Evolutionary conservation across 202 grass and related monocot genomes (phyloP), one percentile per base, ranked within the genome.

Genomic region (Dendrocalamus latiflorus): DNA sequence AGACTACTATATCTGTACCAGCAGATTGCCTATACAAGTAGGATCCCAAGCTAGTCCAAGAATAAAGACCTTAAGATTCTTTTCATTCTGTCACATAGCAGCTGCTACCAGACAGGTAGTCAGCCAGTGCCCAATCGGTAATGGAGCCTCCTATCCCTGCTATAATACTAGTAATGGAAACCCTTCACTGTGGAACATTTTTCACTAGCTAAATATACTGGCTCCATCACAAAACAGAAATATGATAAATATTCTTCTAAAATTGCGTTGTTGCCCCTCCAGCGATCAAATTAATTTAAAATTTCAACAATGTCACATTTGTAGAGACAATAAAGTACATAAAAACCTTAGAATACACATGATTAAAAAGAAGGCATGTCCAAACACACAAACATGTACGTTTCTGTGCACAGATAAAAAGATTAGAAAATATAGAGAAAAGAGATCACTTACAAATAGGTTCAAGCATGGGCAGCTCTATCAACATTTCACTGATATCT

Each of bases 391-490:
- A 48, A 22, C 12, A 18, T 38, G 65, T 45, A 9, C 15, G 25
- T 15, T 25, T 43, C 33, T 53, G 43, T 41, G 41, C 64, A 77
- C 16, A 75, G 26, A 66, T 65, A 48, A 56, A 65, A 38, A 13
- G 5, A 77, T 22, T 42, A 9, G 22, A 44, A 74, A 33, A 56
- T 34, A 60, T 51, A 81, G 39, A 34, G 6, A 77, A 58, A 14
- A 28, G 5, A 64, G 51, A 68, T 63, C 33, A 78, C 96, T 89
- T 90, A 99, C 96, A 18, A 63, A 99, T 92, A 37, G 91, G 85
- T 70, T 92, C 87, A 18, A 99, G 77, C 79, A 75, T 43, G 57
- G 91, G 93, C 79, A 96, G 75, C 75, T 96, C 89, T 76, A 81
- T 83, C 78, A 93, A 85, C 50, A 94, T 12, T 55, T 88, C 91